A percentile compares a stretch with the other conserved stretches of the same genome.
phyloP scores from a whole-genome alignment of 805 yeast species.

The Ogataea pini region DNA sequence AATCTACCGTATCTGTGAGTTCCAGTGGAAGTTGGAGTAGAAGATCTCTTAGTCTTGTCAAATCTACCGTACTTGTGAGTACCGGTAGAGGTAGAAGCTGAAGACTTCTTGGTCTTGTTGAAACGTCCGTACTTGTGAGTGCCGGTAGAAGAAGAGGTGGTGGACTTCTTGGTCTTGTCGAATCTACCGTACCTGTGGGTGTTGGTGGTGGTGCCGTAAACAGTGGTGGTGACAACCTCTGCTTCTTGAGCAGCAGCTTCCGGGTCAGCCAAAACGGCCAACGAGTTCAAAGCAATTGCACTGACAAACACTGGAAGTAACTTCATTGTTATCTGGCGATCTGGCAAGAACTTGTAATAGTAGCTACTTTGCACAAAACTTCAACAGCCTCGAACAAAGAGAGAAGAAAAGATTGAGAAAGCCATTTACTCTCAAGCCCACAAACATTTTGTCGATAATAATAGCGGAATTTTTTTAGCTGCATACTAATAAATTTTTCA shows the following conservation, averaged over 20 bases:
- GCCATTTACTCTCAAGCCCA: constrained; percentile 4
- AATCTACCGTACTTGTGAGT: constrained; percentile 61
- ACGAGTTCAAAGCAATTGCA: constrained; percentile 38
- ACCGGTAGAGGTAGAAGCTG: constrained; percentile 42
- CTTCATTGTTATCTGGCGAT: constrained; percentile 39
- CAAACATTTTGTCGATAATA: constrained; percentile 2
- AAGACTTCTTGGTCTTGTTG: constrained; percentile 45
- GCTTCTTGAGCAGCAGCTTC: constrained; percentile 18
- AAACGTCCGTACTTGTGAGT: constrained; percentile 52
- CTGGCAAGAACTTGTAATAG: constrained; percentile 2
- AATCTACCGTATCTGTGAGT: constrained; percentile 52
- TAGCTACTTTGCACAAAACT: constrained; percentile 7
- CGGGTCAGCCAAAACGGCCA: constrained; percentile 39
- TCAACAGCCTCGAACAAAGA: constrained; percentile 4
- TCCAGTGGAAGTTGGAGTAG: constrained; percentile 35
- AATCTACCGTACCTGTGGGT: constrained; percentile 50
- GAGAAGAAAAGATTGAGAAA: neutral
- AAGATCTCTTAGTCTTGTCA: constrained; percentile 43
- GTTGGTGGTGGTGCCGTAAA: constrained; percentile 34
- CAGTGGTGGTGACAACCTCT: constrained; percentile 37
- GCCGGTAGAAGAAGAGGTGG: constrained; percentile 34
- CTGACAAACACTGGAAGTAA: constrained; percentile 37
- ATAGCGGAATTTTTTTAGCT: neutral
- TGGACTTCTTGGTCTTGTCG: constrained; percentile 43
- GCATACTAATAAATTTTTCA: neutral